Evolutionary conservation across 805 yeast species (phyloP).

Genomic region (Wickerhamomyces ciferrii): DNA sequence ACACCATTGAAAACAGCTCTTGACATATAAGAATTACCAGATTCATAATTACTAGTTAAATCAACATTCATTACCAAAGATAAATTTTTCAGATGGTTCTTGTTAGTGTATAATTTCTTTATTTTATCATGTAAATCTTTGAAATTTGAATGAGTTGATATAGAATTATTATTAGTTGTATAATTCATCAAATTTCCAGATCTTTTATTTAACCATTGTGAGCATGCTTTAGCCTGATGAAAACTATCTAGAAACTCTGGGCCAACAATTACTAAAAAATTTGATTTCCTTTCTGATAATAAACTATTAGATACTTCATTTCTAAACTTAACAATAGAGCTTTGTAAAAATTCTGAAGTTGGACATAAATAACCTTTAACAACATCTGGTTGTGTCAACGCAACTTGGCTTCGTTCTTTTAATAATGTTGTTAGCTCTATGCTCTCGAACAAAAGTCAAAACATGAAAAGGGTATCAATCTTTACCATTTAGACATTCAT

Average conservation of each 20-base stretch:
- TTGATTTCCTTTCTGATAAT: neutral
- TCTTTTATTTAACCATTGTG: slow-evolving; percentile 31
- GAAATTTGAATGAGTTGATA: neutral
- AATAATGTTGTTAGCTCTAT: neutral
- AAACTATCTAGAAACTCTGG: slow-evolving; percentile 28
- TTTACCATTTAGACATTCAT: neutral
- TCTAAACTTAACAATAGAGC: slow-evolving; percentile 23
- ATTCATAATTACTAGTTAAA: slow-evolving; percentile 14
- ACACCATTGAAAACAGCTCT: slow-evolving; percentile 28
- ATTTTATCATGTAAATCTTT: slow-evolving; percentile 7
- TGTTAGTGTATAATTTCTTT: neutral
- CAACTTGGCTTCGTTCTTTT: slow-evolving; percentile 27
- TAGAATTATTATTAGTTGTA: neutral
- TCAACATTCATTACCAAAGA: slow-evolving; percentile 4
- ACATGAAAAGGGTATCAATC: neutral
- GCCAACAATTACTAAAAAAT: slow-evolving; percentile 32
- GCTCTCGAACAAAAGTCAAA: neutral
- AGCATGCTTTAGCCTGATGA: slow-evolving; percentile 32
- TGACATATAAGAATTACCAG: slow-evolving; percentile 23
- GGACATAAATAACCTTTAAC: slow-evolving; percentile 36
- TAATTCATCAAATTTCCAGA: neutral
- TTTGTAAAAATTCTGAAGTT: slow-evolving; percentile 10
- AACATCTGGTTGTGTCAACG: slow-evolving; percentile 39
- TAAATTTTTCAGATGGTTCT: neutral
- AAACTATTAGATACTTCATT: slow-evolving; percentile 7